phyloP scores from a whole-genome alignment of 108 stramenopile species.

The Skeletonema marinoi region DNA sequence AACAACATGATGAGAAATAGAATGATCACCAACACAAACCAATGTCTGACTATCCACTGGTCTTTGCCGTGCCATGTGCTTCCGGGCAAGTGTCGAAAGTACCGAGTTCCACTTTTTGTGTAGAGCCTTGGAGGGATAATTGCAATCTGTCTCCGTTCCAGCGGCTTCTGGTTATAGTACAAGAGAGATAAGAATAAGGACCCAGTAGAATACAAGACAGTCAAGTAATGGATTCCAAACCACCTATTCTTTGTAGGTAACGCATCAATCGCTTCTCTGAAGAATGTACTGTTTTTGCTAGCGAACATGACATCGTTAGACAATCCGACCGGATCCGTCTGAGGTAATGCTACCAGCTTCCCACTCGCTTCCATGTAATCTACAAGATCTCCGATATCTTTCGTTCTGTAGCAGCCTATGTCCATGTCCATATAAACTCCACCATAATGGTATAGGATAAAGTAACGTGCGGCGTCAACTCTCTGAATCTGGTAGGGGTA shows the following conservation, averaged over 20 bases:
- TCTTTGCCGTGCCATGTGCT: constrained; percentile 26
- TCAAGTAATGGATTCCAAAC: constrained; percentile 21
- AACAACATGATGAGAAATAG: no score
- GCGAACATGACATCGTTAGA: no score
- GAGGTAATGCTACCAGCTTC: no score
- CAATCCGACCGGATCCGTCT: no score
- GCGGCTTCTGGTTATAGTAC: background rate
- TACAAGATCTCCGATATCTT: no score
- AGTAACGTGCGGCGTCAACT: constrained; percentile 44
- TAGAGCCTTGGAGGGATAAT: constrained; percentile 15
- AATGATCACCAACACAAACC: background rate
- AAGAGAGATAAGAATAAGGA: constrained; percentile 24
- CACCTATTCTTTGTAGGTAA: constrained; percentile 20
- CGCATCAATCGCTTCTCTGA: background rate
- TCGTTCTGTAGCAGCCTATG: background rate
- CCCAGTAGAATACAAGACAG: constrained; percentile 25
- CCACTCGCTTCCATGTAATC: no score
- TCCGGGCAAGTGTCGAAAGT: constrained; percentile 30
- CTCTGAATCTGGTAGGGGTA: constrained; percentile 42
- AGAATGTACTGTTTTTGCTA: no score
- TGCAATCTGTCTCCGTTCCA: background rate
- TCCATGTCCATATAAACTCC: constrained; percentile 45
- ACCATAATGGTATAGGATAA: constrained; percentile 36
- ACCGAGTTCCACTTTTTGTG: constrained; percentile 9
- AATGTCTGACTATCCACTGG: constrained; percentile 13